Base-by-base conservation (phyloP, 352 stramenopile genomes). In the Phytophthora syringae region DNA sequence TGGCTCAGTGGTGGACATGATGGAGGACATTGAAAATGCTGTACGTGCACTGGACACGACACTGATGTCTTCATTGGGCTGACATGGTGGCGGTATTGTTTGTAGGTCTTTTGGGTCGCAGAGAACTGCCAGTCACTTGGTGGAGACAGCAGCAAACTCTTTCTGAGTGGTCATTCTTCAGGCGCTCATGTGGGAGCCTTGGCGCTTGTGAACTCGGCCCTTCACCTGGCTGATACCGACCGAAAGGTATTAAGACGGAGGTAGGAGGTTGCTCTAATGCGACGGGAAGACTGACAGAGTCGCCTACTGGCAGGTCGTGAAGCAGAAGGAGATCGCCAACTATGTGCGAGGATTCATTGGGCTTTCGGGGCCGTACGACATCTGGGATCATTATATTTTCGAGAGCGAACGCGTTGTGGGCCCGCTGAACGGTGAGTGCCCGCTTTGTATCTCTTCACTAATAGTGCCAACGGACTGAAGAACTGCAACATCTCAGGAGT, bases 1-100 rank as follows among this genome's bases (percentile, higher is more conserved):
- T 11, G 89, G 82, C 2, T 82, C 83, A 24, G 79, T 98, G 27
- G 48, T 87, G 24, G 87, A 95, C 34, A 98, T 98, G 89, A 77
- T 96, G 22, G 51, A 95, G 37, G 93, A 98, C 73, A 73, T 97
- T 13, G 76, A 97, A 30, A 72, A 75, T 16, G 80, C 83, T 56
- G 83, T 93, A 65, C 13, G 78, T 71, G 22, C 4, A 2, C 20
- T 10, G 15, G 16, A 24, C n/a, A n/a, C n/a, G n/a, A n/a, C n/a
- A n/a, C 1, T 44, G 1, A 16, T 4, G 13, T 32, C 20, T 61
- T 47, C 37, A 27, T 25, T 32, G 39, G 5, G 5, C 36, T 70
- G 27, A 72, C 36, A 40, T 43, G 42, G 24, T 58, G 45, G 9
- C 37, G 16, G 21, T 22, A 52, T 1, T n/a, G n/a, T n/a, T 42